Percentiles rank a stretch among this genome's conserved stretches.
Evolutionary conservation across 441 rosid genomes (phyloP).

Genomic region (Jatropha podagrica): DNA sequence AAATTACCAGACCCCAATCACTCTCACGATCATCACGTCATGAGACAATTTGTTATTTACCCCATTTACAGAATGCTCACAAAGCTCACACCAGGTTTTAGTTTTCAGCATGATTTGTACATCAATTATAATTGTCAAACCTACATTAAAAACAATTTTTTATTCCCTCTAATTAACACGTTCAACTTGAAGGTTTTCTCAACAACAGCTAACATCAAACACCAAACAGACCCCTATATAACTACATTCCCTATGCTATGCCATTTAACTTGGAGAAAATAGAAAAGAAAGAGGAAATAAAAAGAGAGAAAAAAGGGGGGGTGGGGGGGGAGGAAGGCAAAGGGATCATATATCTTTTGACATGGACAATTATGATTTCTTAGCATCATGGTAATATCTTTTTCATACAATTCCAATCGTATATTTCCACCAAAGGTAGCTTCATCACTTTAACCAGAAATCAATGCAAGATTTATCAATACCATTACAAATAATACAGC

Average conservation of each 20-base stretch:
- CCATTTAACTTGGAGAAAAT: background rate
- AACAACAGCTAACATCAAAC: too few species aligned
- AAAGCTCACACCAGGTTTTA: background rate
- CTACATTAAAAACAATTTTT: too few species aligned
- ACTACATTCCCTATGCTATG: background rate
- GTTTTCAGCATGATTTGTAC: background rate
- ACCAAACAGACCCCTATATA: background rate
- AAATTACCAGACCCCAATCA: background rate
- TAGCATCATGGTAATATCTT: too few species aligned
- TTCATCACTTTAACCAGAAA: background rate
- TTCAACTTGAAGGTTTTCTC: too few species aligned
- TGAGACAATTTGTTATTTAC: background rate
- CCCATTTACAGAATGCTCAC: background rate
- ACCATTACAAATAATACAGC: background rate
- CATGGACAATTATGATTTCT: too few species aligned
- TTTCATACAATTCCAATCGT: background rate
- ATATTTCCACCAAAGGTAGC: background rate
- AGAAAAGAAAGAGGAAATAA: too few species aligned
- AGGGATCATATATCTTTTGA: too few species aligned
- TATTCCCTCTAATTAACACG: too few species aligned
- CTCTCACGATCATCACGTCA: background rate
- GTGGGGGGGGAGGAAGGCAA: too few species aligned
- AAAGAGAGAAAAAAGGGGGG: too few species aligned
- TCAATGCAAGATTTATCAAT: conserved; percentile 4
- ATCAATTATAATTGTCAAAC: background rate